These are phyloP conservation scores for Daedalea quercina DNA, from an alignment of 768 basidiomycete species.

Conservation along the genomic window DNA sequence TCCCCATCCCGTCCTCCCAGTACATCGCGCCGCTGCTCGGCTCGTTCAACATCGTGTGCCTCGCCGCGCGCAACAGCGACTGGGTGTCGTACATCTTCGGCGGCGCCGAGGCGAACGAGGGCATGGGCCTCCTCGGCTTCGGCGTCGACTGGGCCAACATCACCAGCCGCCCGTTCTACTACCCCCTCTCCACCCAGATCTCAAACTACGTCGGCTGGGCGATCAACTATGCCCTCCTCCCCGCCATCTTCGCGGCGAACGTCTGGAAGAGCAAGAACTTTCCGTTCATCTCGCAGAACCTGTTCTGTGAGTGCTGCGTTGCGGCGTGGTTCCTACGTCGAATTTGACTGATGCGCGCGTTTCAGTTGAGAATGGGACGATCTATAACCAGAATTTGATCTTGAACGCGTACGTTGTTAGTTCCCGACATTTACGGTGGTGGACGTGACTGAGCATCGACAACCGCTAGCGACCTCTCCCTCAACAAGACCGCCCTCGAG, in stretches of 20 bases:
- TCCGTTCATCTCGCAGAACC: conserved; percentile 1
- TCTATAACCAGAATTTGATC: conserved; percentile 46
- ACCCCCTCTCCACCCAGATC: neutral
- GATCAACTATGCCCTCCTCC: neutral
- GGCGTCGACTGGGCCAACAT: conserved; percentile 4
- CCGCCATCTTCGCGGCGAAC: neutral
- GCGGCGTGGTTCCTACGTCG: neutral
- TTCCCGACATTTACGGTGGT: no score
- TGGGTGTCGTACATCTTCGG: conserved; percentile 5
- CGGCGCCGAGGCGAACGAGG: conserved; percentile 3
- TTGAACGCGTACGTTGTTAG: conserved; percentile 26
- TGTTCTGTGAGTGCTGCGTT: neutral
- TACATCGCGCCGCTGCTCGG: conserved; percentile 1
- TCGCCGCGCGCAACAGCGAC: conserved; percentile 1
- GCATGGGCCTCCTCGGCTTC: conserved; percentile 1
- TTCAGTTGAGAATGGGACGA: conserved; percentile 36
- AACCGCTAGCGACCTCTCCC: neutral
- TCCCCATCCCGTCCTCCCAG: neutral
- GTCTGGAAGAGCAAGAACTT: conserved; percentile 1
- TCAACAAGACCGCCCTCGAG: conserved; percentile 2
- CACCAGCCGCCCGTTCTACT: conserved; percentile 1
- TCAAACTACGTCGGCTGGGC: conserved; percentile 1
- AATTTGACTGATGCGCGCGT: neutral
- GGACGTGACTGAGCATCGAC: no score
- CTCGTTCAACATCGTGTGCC: conserved; percentile 4